phyloP scores from a whole-genome alignment of 306 rosid species.

The Rubus idaeus region DNA sequence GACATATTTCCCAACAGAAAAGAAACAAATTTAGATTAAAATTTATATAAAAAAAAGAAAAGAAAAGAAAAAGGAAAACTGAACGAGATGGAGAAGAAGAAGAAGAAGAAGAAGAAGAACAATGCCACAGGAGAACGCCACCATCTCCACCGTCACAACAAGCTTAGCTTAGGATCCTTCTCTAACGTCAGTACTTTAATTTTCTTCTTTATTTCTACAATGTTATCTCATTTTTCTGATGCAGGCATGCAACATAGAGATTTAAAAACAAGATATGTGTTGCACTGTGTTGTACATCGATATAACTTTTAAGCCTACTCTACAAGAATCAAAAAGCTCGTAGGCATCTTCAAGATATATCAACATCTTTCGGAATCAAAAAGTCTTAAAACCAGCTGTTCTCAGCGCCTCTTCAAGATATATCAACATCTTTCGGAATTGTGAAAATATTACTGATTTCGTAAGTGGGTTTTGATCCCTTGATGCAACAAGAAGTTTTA shows the following conservation, averaged over 20 bases:
- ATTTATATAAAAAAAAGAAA: neutral
- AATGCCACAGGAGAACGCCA: too few species aligned
- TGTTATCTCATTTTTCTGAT: constrained; percentile 56
- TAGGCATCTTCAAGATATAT: too few species aligned
- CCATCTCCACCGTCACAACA: too few species aligned
- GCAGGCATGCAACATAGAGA: constrained; percentile 47
- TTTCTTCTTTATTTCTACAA: constrained; percentile 60
- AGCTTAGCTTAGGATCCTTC: constrained; percentile 69
- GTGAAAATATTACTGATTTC: constrained; percentile 83
- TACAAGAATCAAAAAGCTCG: too few species aligned
- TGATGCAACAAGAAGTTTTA: constrained; percentile 59
- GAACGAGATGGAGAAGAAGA: too few species aligned
- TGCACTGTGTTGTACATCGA: constrained; percentile 54
- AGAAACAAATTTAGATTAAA: too few species aligned
- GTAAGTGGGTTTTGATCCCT: constrained; percentile 46
- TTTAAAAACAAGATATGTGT: constrained; percentile 65
- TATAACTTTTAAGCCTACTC: constrained; percentile 51
- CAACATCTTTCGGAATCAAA: too few species aligned
- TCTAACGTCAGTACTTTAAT: constrained; percentile 42
- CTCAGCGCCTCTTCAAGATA: constrained; percentile 58
- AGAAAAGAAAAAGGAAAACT: too few species aligned
- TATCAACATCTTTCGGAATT: constrained; percentile 63
- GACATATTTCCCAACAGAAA: too few species aligned
- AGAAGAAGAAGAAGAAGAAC: too few species aligned
- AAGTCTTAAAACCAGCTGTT: constrained; percentile 67